Conservation (phyloP, 768 basidiomycete genomes). For the Tricholoma hemisulphureum region DNA sequence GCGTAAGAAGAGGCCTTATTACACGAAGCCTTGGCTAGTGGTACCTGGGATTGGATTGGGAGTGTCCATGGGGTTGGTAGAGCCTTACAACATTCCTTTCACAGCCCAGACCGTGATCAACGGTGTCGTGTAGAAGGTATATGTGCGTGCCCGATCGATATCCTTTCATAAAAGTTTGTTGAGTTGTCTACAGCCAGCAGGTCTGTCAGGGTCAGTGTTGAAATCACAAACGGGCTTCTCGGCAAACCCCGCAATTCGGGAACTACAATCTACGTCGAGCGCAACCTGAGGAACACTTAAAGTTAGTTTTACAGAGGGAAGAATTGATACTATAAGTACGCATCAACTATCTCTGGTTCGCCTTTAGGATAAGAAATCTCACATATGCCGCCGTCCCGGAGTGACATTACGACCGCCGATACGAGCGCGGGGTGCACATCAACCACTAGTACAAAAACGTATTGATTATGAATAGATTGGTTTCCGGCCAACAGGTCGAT, state of each 20-base stretch:
- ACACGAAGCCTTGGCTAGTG: neutral
- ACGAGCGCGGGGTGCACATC: too few relatives aligned
- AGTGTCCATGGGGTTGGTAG: neutral
- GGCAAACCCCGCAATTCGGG: neutral
- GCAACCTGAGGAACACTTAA: neutral
- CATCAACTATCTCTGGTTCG: too few relatives aligned
- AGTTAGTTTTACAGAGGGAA: too few relatives aligned
- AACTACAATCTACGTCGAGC: neutral
- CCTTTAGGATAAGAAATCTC: too few relatives aligned
- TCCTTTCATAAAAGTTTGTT: neutral
- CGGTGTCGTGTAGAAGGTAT: neutral
- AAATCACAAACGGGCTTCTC: neutral
- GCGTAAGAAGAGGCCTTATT: neutral
- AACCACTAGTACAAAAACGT: too few relatives aligned
- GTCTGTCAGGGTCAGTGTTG: neutral
- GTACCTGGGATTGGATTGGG: neutral
- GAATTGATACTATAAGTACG: too few relatives aligned
- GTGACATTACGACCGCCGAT: too few relatives aligned
- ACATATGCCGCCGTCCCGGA: too few relatives aligned
- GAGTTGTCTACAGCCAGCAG: neutral
- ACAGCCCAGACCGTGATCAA: neutral
- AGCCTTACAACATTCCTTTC: neutral
- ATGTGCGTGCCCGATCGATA: neutral
- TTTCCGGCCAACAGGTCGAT: too few relatives aligned
- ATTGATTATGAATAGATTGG: too few relatives aligned